These are phyloP conservation scores for Pilasporangium apinafurcum DNA, from an alignment of 352 stramenopile species.

Conservation along the genomic window DNA sequence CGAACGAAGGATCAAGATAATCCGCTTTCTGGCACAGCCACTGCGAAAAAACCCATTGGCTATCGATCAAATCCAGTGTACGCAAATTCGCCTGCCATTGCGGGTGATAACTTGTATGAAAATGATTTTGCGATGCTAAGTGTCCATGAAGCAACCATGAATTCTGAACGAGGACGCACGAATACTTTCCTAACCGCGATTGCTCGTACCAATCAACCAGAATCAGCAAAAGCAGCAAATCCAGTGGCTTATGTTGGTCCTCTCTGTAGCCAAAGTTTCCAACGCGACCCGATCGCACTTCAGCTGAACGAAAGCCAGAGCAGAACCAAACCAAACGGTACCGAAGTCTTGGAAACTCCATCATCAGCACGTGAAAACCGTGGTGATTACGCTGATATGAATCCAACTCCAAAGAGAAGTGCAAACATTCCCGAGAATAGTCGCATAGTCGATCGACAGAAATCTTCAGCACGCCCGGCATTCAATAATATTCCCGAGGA, in stretches of 20 bases:
- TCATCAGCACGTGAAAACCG: conserved; percentile 16
- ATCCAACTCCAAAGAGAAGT: conserved; percentile 18
- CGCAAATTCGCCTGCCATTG: conserved; percentile 11
- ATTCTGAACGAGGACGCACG: conserved; percentile 13
- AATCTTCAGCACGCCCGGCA: conserved; percentile 15
- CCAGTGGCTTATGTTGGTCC: conserved; percentile 44
- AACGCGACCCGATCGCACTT: conserved; percentile 20
- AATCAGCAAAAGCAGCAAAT: conserved; percentile 18
- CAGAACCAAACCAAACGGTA: conserved; percentile 8
- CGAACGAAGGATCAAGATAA: conserved; percentile 23
- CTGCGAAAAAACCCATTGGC: conserved; percentile 1
- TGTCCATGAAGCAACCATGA: conserved; percentile 57
- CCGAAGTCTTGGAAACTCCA: conserved; percentile 14
- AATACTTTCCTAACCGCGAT: conserved; percentile 53
- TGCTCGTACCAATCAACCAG: conserved; percentile 7
- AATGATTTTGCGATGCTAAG: conserved; percentile 82
- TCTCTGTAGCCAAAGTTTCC: conserved; percentile 34
- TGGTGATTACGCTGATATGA: conserved; percentile 15
- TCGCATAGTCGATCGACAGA: conserved; percentile 4
- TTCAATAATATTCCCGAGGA: conserved; percentile 67
- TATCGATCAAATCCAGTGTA: conserved; percentile 12
- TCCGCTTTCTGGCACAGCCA: conserved; percentile 7
- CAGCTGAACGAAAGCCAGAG: conserved; percentile 16
- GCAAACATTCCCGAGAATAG: neutral
- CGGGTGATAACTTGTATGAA: conserved; percentile 27